Evolutionary conservation across 768 basidiomycete genomes (phyloP).

Genomic region (Tricholoma terreum): DNA sequence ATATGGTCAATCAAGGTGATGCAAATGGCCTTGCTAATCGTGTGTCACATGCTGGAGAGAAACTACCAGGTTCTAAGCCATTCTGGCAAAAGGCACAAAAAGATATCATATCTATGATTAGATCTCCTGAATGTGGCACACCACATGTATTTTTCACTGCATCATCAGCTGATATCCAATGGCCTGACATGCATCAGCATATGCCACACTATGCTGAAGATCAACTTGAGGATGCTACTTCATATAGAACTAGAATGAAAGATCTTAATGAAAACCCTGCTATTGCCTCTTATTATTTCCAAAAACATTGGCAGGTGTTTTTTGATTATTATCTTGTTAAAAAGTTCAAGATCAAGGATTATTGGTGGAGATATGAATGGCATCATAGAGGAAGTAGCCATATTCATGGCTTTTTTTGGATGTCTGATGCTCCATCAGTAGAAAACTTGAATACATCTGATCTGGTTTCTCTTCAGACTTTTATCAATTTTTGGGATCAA

Average conservation of each 20-base stretch:
- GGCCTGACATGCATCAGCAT: too few species aligned
- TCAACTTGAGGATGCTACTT: background rate
- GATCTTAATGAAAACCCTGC: too few species aligned
- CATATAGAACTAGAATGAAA: conserved; percentile 1
- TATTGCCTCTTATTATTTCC: background rate
- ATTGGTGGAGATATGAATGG: conserved; percentile 24
- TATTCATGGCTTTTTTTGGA: conserved; percentile 27
- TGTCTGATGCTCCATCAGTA: conserved; percentile 20
- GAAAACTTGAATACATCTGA: conserved; percentile 11
- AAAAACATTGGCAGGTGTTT: background rate
- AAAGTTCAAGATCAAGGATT: too few species aligned
- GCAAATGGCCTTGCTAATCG: conserved; percentile 9
- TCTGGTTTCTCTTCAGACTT: background rate
- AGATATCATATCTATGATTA: conserved; percentile 16
- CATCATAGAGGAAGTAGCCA: conserved; percentile 21
- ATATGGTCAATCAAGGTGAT: conserved; percentile 12
- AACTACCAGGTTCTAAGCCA: conserved; percentile 18
- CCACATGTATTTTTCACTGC: conserved; percentile 15
- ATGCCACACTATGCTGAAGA: background rate
- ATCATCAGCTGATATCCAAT: background rate
- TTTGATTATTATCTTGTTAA: background rate
- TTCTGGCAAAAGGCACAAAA: conserved; percentile 20
- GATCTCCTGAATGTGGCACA: conserved; percentile 16
- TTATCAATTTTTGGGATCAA: conserved; percentile 13
- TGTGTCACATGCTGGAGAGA: conserved; percentile 5